A percentile compares a stretch with the other conserved stretches of the same genome.
These are phyloP conservation scores for Ustilago trichophora DNA, from an alignment of 1,284 basidiomycete genomes.

Conservation along the genomic window DNA sequence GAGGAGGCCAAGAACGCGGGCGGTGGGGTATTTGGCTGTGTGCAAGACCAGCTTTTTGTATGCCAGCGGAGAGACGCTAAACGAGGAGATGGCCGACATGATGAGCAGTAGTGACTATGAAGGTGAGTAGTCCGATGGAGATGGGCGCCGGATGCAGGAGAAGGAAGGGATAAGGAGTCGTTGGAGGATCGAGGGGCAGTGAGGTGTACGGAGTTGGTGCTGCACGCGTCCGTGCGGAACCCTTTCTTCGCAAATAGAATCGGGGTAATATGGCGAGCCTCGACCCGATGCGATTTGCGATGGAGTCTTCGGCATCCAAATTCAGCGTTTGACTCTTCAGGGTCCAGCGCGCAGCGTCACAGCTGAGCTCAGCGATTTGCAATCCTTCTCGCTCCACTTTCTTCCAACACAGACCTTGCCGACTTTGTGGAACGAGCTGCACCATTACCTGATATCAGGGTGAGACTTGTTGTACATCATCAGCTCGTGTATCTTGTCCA, in stretches of 20 bases:
- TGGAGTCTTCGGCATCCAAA: slow-evolving; percentile 5
- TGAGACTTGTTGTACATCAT: no score
- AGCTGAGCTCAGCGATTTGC: slow-evolving; percentile 31
- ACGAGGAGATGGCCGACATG: slow-evolving; percentile 23
- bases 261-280: not conserved
- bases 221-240: slow-evolving; percentile 34
- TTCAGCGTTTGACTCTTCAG: slow-evolving; percentile 1
- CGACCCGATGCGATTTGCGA: slow-evolving; percentile 8
- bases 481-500: no score
- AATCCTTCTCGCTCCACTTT: slow-evolving; percentile 21
- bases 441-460: not conserved
- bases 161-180: not conserved
- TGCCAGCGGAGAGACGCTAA: slow-evolving; percentile 26
- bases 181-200: not conserved
- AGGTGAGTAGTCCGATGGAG: not conserved
- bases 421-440: not conserved
- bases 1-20: slow-evolving; percentile 35
- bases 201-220: not conserved
- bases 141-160: no score
- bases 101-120: not conserved
- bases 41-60: slow-evolving; percentile 48
- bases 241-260: slow-evolving; percentile 13
- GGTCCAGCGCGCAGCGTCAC: slow-evolving; percentile 15
- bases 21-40: slow-evolving; percentile 43
- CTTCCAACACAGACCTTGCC: slow-evolving; percentile 1